Evolutionary conservation across 768 basidiomycete genomes (phyloP), one percentile per base, ranked within the genome.

Genomic region (Lepiota brunneoincarnata): DNA sequence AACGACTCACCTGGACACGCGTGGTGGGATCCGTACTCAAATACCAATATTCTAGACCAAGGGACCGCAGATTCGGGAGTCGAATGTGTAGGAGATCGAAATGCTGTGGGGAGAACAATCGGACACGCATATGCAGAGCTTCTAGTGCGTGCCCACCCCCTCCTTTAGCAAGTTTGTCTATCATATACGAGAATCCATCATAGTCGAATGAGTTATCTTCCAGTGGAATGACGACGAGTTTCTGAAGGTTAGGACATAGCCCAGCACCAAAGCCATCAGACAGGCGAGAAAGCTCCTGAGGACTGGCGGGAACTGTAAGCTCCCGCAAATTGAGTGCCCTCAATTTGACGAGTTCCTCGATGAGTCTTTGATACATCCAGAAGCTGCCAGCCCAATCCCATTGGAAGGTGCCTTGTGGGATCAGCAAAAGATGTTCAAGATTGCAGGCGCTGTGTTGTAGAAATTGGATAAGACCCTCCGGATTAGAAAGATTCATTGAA

Each of bases 391-490:
- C 31, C 31, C 31, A 31, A 10, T 31, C 7, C 31, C 31, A 31
- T 9, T 31, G 31, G 31, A 31, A 31, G 7, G 31, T 31, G 31
- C 31, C 31, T 31, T 31, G 31, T 2, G 46, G 45, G 20, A 47
- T 41, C 21, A 60, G 39, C 6, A 61, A 54, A 6, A 61, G 34
- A 11, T 57, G 45, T 40, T 58, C 51, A 17, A 61, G 50, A 20
- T 48, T 58, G 34, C 36, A 36, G 6, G 42, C 40, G 40, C 54
- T 56, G 2, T 40, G 36, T 15, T 49, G 43, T 2, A 61, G 43
- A 34, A 61, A 61, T 17, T 45, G 12, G 21, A 24, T 18, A 11
- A 56, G 41, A 14, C 35, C 14, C 18, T 4, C 10, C 6, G 21
- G 41, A 2, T 43, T 12, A 4, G 50, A 40, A 12, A 47, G 26